phyloP scores from a whole-genome alignment of 2,329 filamentous ascomycete genomes.

The Penicillium sp. region DNA sequence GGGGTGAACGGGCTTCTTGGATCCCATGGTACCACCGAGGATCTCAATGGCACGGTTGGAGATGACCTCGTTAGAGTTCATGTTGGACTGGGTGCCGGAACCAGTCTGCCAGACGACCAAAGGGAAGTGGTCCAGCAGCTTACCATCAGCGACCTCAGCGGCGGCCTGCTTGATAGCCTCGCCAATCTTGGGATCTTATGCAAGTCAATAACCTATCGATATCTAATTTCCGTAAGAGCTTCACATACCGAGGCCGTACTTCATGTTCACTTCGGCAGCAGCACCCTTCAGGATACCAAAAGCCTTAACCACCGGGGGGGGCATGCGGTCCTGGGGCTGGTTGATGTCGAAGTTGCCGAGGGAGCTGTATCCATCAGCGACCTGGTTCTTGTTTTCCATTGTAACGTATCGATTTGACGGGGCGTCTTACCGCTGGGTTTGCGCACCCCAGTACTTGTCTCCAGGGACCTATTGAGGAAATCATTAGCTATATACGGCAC shows the following conservation, averaged over 20 bases:
- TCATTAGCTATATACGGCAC: constrained; percentile 14
- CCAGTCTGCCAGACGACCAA: constrained; percentile 99
- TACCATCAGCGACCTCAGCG: constrained; percentile 85
- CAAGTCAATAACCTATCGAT: constrained; percentile 8
- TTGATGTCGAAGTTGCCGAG: constrained; percentile 99
- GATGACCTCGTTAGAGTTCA: constrained; percentile 99
- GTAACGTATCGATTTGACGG: not conserved
- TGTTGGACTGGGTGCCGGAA: constrained; percentile 98
- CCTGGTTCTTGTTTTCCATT: constrained; percentile 2
- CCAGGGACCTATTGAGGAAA: constrained; percentile 58
- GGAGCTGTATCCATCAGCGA: constrained; percentile 52
- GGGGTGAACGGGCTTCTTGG: constrained; percentile 97
- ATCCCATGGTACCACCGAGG: constrained; percentile 86
- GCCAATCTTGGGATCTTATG: constrained; percentile 77
- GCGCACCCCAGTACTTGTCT: constrained; percentile 98
- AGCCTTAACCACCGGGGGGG: constrained; percentile 82
- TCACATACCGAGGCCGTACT: constrained; percentile 70
- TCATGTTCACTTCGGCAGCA: constrained; percentile 92
- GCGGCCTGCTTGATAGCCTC: constrained; percentile 94
- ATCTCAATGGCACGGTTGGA: constrained; percentile 99
- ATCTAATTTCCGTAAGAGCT: not conserved
- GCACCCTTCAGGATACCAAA: constrained; percentile 98
- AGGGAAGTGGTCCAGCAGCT: constrained; percentile 95
- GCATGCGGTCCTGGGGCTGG: constrained; percentile 98
- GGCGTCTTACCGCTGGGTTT: constrained; percentile 71